phyloP scores from a whole-genome alignment of 768 basidiomycete species.

The Jaapia argillacea region DNA sequence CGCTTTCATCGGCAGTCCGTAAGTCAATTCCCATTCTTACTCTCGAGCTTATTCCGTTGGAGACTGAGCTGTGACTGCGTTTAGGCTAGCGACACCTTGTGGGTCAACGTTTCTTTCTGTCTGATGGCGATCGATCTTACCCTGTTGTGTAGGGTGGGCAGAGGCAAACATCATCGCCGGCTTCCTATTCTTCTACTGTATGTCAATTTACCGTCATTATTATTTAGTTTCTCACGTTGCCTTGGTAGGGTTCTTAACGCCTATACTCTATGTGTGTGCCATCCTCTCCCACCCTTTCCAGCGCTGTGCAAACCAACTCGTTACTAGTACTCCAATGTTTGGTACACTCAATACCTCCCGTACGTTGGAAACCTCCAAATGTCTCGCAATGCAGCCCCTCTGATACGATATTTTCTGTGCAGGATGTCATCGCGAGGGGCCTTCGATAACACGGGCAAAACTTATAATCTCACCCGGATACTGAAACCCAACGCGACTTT shows the following conservation, averaged over 20 bases:
- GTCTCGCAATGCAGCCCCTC: not conserved
- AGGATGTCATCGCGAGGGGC: conserved; percentile 26
- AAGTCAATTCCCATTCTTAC: conserved; percentile 13
- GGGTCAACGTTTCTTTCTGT: too few relatives aligned
- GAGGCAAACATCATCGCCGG: conserved; percentile 22
- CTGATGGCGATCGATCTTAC: too few relatives aligned
- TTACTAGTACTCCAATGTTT: conserved; percentile 34
- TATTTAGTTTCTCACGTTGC: not conserved
- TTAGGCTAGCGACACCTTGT: conserved; percentile 29
- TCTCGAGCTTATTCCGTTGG: conserved; percentile 1
- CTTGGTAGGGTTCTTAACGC: conserved; percentile 36
- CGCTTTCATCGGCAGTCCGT: conserved; percentile 59
- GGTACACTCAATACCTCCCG: conserved; percentile 52
- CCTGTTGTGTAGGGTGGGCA: conserved; percentile 15
- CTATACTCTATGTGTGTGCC: conserved; percentile 32
- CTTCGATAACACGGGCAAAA: conserved; percentile 30
- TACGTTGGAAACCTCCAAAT: conserved; percentile 17
- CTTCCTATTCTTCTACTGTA: conserved; percentile 34
- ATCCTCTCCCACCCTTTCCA: not conserved
- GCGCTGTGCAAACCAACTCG: conserved; percentile 4
- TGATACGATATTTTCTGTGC: not conserved
- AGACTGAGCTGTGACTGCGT: conserved; percentile 13
- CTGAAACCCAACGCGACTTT: conserved; percentile 25
- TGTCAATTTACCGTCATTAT: not conserved
- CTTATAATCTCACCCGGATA: conserved; percentile 31